Evolutionary conservation across 352 stramenopile species (phyloP), one percentile per base, ranked within the genome.

Genomic region (Phytophthora foliorum): DNA sequence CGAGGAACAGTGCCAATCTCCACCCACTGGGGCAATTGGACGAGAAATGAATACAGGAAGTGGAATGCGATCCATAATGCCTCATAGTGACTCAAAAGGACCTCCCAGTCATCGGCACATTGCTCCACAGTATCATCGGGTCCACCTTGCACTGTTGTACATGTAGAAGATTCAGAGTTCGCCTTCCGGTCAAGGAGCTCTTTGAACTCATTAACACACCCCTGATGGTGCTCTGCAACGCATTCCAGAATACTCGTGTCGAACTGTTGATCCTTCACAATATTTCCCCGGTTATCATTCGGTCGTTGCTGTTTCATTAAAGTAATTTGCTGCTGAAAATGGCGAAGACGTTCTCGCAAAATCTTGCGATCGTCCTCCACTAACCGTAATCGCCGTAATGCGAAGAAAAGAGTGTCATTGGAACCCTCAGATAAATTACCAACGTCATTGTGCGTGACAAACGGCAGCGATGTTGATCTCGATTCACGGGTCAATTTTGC

Each of bases 11-110:
- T 14, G 6, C 19, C 56, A 62, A 6, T 51, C 22, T 41, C n/a
- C n/a, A 58, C 25, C 8, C 13, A 41, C n/a, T 32, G 16, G 1
- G 29, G 10, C 4, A 58, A 45, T 31, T 49, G 14, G 5, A 13
- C 16, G 24, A 67, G 3, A 4, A 41, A 42, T 16, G 57, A 63
- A 62, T 69, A 63, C 9, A 79, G 8, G 3, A 53, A 22, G 17
- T 55, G 29, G 21, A 79, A 79, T 2, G 72, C 48, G 31, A 71
- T 58, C 72, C 72, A 79, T 31, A 79, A 57, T 11, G 41, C 45
- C 16, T 77, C 63, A 13, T 75, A 79, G 22, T 78, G 59, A n/a
- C 21, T 48, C 24, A 75, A 17, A 5, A 75, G 44, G 5, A 68
- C 17, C 1, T 48, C 31, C 59, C 66, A 72, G 16, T 67, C 70